phyloP scores from a whole-genome alignment of 805 yeast genomes.

The Candida sanyiensis region DNA sequence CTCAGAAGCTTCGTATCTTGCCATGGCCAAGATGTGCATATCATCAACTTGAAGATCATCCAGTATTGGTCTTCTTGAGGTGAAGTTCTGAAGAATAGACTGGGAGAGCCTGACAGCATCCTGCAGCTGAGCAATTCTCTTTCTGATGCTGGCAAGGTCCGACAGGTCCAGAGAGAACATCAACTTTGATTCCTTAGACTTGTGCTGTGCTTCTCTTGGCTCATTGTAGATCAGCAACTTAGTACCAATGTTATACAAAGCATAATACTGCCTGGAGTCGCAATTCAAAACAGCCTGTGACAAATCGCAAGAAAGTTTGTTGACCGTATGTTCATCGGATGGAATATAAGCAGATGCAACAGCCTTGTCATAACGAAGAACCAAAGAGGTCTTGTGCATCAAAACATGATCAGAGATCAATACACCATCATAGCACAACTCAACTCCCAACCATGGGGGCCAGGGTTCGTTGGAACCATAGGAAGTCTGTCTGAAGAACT shows the following conservation, averaged over 20 bases:
- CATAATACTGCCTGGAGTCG: constrained; percentile 68
- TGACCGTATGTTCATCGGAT: constrained; percentile 29
- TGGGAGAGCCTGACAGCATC: constrained; percentile 37
- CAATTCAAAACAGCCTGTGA: constrained; percentile 64
- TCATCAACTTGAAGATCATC: constrained; percentile 45
- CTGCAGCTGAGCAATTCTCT: constrained; percentile 45
- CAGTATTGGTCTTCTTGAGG: constrained; percentile 42
- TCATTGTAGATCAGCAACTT: constrained; percentile 68
- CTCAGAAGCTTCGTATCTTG: constrained; percentile 32
- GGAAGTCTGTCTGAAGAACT: constrained; percentile 39
- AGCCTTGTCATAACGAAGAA: constrained; percentile 53
- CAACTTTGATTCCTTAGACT: constrained; percentile 58
- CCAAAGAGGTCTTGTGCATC: constrained; percentile 57
- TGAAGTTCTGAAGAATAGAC: constrained; percentile 40
- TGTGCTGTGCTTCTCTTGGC: constrained; percentile 54
- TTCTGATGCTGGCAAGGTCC: constrained; percentile 45
- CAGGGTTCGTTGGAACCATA: constrained; percentile 64
- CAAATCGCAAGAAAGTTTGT: constrained; percentile 54
- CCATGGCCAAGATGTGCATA: constrained; percentile 34
- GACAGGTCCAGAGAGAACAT: constrained; percentile 66
- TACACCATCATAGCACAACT: constrained; percentile 53
- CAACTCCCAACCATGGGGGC: constrained; percentile 90
- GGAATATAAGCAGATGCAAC: constrained; percentile 37
- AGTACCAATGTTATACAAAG: constrained; percentile 56
- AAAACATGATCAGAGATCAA: constrained; percentile 45